phyloP scores from a whole-genome alignment of 1,284 basidiomycete species.

The Cerrena zonata region DNA sequence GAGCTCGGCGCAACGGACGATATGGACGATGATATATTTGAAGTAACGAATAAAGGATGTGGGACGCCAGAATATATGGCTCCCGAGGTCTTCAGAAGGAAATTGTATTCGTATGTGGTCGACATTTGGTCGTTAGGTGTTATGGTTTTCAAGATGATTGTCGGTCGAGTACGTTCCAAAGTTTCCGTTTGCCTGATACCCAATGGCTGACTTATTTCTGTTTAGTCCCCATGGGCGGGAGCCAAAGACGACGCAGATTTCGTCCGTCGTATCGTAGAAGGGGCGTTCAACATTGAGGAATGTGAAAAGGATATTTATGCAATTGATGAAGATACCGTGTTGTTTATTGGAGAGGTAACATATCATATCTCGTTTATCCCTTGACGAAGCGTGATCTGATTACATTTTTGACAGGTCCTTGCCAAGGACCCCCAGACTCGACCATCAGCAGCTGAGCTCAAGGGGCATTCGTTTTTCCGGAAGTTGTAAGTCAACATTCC shows the following conservation, averaged over 20 bases:
- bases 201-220: neutral
- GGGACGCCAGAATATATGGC: conserved; percentile 59
- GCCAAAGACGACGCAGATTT: neutral
- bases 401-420: neutral
- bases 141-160: conserved; percentile 54
- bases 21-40: neutral
- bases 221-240: conserved; percentile 1
- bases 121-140: conserved; percentile 62
- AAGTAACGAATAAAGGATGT: conserved; percentile 49
- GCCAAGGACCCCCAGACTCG: neutral
- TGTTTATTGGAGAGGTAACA: neutral
- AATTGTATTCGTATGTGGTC: conserved; percentile 60
- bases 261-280: neutral
- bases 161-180: conserved; percentile 32
- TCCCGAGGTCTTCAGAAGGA: conserved; percentile 61
- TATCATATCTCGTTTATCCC: neutral
- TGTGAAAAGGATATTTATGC: neutral
- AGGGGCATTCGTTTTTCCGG: conserved; percentile 1
- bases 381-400: neutral
- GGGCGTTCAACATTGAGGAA: neutral
- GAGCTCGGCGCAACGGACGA: neutral
- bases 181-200: neutral
- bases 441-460: neutral
- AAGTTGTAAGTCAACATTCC: neutral
- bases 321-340: neutral